Evolutionary conservation across 1,284 basidiomycete genomes (phyloP).

Genomic region (Hymenochaete sp.): DNA sequence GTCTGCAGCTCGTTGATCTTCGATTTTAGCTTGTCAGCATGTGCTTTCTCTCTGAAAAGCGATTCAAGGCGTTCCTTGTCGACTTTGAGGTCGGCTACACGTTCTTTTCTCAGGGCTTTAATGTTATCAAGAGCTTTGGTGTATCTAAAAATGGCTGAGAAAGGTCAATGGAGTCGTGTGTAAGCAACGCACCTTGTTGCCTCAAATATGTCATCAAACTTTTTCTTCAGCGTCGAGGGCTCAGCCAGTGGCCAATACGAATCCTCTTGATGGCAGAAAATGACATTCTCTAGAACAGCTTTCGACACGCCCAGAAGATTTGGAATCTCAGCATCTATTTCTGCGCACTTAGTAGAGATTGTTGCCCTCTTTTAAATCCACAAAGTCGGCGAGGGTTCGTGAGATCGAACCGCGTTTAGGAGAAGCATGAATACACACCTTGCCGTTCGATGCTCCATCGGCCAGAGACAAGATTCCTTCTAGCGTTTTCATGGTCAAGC

Average conservation of each 20-base stretch:
- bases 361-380: conserved; percentile 58
- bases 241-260: conserved; percentile 97
- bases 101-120: conserved; percentile 84
- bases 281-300: conserved; percentile 96
- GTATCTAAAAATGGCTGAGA: conserved; percentile 47
- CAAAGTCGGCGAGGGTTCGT: no score
- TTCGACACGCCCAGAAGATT: conserved; percentile 91
- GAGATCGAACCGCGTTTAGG: no score
- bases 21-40: conserved; percentile 73
- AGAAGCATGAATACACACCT: conserved; percentile 40
- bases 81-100: conserved; percentile 83
- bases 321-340: conserved; percentile 93
- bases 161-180: not conserved
- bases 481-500: conserved; percentile 94
- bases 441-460: conserved; percentile 61
- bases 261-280: conserved; percentile 99
- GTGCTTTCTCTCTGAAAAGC: conserved; percentile 76
- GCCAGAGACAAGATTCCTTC: conserved; percentile 83
- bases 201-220: conserved; percentile 99
- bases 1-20: conserved; percentile 60
- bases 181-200: conserved; percentile 67
- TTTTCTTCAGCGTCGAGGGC: conserved; percentile 89
- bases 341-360: conserved; percentile 93
- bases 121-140: conserved; percentile 96
- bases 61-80: conserved; percentile 84